Percentiles rank a stretch among this genome's conserved stretches.
Evolutionary conservation across 1,284 basidiomycete species (phyloP).

Genomic region (Rhodofomes roseus): DNA sequence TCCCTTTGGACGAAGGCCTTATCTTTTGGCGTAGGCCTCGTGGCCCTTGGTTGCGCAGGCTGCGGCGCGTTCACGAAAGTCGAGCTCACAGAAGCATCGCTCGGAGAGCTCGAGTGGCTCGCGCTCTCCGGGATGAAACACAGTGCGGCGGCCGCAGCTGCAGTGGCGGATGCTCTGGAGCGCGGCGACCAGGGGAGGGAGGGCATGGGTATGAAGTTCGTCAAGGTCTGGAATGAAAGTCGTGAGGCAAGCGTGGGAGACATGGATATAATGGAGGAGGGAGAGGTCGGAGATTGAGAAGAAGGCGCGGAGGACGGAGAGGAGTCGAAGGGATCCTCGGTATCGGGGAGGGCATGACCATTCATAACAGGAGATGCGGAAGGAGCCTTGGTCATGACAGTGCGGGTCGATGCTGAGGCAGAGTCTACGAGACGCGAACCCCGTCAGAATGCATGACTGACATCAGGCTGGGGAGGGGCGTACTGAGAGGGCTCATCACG

Average conservation of each 20-base stretch:
- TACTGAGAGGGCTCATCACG: constrained; percentile 24
- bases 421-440: constrained; percentile 3
- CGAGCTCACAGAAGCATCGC: constrained; percentile 13
- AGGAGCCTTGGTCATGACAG: constrained; percentile 18
- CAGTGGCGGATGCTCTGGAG: constrained; percentile 11
- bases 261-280: constrained; percentile 43
- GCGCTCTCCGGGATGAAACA: constrained; percentile 25
- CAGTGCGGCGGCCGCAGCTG: constrained; percentile 22
- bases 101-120: constrained; percentile 21
- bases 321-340: neutral
- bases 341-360: constrained; percentile 8
- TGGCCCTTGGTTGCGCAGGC: constrained; percentile 9
- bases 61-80: constrained; percentile 14
- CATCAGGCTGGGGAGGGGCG: constrained; percentile 23
- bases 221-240: constrained; percentile 41
- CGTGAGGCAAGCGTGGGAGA: constrained; percentile 50
- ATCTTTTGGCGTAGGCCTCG: constrained; percentile 18
- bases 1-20: constrained; percentile 54
- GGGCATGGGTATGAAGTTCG: constrained; percentile 54
- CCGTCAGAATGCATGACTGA: constrained; percentile 27
- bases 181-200: constrained; percentile 43
- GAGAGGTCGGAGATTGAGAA: constrained; percentile 12
- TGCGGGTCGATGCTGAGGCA: constrained; percentile 8
- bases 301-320: constrained; percentile 2
- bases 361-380: constrained; percentile 20